Percentiles rank a stretch among this genome's conserved stretches.
These are phyloP conservation scores for Ogataea methylovora DNA, from an alignment of 805 yeast species.

Conservation along the genomic window DNA sequence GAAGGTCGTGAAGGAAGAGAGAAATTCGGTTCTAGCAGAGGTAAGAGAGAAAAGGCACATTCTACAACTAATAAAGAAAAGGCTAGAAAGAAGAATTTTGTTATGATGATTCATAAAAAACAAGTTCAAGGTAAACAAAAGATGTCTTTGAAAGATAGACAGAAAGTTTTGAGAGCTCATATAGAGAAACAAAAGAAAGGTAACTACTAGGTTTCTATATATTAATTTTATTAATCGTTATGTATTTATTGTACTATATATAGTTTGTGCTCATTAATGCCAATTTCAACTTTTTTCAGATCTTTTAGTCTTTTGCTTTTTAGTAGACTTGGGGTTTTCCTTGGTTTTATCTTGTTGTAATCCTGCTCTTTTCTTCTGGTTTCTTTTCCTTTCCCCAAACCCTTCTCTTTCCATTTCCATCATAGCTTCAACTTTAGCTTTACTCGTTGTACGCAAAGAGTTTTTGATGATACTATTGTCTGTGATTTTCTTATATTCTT, in stretches of 20 bases:
- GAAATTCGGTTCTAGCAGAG: slow-evolving; percentile 81
- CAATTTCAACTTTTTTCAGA: slow-evolving; percentile 1
- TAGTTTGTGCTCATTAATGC: slow-evolving; percentile 1
- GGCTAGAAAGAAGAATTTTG: slow-evolving; percentile 96
- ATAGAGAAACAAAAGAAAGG: slow-evolving; percentile 87
- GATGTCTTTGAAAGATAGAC: slow-evolving; percentile 85
- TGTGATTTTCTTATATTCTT: slow-evolving; percentile 57
- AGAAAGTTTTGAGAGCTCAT: slow-evolving; percentile 79
- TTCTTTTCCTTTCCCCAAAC: slow-evolving; percentile 57
- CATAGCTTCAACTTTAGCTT: slow-evolving; percentile 82
- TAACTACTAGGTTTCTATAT: slow-evolving; percentile 23
- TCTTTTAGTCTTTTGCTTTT: slow-evolving; percentile 1
- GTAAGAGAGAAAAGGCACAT: slow-evolving; percentile 67
- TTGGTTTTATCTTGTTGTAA: slow-evolving; percentile 1
- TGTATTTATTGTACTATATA: not conserved
- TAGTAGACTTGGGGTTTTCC: slow-evolving; percentile 1
- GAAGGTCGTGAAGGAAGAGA: slow-evolving; percentile 95
- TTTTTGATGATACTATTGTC: slow-evolving; percentile 74
- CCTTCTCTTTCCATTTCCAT: slow-evolving; percentile 91
- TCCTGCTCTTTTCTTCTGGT: slow-evolving; percentile 13
- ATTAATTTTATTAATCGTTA: not conserved
- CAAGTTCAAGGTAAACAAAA: slow-evolving; percentile 92
- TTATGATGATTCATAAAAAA: slow-evolving; percentile 96
- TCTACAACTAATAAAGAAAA: slow-evolving; percentile 95
- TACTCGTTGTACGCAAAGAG: slow-evolving; percentile 61